Evolutionary conservation across 2,329 filamentous ascomycete genomes (phyloP).

Genomic region (Chaetomiaceae sp.): DNA sequence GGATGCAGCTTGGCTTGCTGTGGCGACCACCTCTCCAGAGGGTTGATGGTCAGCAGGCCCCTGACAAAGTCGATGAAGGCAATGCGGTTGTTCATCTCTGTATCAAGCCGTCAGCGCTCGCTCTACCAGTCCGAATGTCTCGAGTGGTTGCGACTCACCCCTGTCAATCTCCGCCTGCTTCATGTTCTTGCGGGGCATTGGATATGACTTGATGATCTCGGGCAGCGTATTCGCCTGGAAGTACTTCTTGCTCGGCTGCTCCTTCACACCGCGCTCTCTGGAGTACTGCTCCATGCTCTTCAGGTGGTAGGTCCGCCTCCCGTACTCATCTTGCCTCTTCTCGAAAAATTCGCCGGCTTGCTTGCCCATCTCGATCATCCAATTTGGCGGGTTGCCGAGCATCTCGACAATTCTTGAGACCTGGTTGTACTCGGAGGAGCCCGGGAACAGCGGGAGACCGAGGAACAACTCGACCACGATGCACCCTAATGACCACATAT

Average conservation of each 20-base stretch:
- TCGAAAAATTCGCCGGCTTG: slow-evolving; percentile 97
- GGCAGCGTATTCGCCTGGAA: slow-evolving; percentile 91
- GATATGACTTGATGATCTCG: slow-evolving; percentile 95
- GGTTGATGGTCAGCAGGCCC: slow-evolving; percentile 88
- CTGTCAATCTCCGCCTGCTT: slow-evolving; percentile 93
- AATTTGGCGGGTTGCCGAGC: slow-evolving; percentile 91
- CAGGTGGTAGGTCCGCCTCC: slow-evolving; percentile 79
- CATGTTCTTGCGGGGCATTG: slow-evolving; percentile 99
- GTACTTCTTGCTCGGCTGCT: slow-evolving; percentile 99
- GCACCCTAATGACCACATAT: slow-evolving; percentile 99
- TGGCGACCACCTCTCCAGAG: slow-evolving; percentile 92
- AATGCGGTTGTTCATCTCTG: slow-evolving; percentile 97
- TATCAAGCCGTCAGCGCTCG: slow-evolving; percentile 16
- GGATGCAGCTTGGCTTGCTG: slow-evolving; percentile 96
- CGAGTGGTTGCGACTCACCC: slow-evolving; percentile 58
- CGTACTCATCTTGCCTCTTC: slow-evolving; percentile 85
- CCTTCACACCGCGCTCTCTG: slow-evolving; percentile 89
- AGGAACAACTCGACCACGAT: slow-evolving; percentile 98
- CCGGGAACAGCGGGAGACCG: slow-evolving; percentile 87
- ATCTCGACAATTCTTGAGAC: slow-evolving; percentile 96
- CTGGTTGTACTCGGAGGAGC: slow-evolving; percentile 98
- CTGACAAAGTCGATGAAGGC: slow-evolving; percentile 98
- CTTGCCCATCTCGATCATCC: slow-evolving; percentile 99
- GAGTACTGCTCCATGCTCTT: slow-evolving; percentile 99
- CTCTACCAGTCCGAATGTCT: not conserved